These are phyloP conservation scores for Trypanosoma cruzi DNA, from an alignment of 208 protist species.

Conservation along the genomic window DNA sequence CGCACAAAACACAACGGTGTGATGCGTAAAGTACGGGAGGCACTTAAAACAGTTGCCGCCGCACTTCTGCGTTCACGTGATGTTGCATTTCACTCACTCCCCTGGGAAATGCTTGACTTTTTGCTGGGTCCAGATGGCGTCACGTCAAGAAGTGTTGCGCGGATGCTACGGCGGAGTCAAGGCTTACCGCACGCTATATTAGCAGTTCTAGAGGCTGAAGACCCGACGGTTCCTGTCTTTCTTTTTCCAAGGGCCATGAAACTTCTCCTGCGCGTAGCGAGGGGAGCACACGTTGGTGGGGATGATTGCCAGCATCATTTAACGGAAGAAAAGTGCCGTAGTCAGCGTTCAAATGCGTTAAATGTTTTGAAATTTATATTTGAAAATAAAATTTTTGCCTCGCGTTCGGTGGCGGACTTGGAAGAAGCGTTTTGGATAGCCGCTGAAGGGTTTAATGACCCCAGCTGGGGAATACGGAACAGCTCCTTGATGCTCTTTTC, in stretches of 20 bases:
- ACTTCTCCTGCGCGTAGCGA: conserved; percentile 49
- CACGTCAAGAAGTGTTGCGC: conserved; percentile 58
- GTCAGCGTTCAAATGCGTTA: conserved; percentile 87
- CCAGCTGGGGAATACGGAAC: conserved; percentile 90
- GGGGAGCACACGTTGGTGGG: background rate
- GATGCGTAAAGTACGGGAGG: conserved; percentile 76
- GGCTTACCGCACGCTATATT: conserved; percentile 86
- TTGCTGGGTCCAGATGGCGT: conserved; percentile 82
- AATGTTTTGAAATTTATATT: conserved; percentile 95
- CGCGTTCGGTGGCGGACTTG: conserved; percentile 58
- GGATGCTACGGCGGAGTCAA: conserved; percentile 91
- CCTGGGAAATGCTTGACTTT: conserved; percentile 62
- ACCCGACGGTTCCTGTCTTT: conserved; percentile 54
- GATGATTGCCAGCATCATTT: background rate
- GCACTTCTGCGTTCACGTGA: conserved; percentile 69
- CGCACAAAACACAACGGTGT: conserved; percentile 92
- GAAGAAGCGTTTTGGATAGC: conserved; percentile 85
- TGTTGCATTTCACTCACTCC: conserved; percentile 51
- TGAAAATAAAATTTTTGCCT: conserved; percentile 81
- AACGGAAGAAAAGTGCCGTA: conserved; percentile 34
- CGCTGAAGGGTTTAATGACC: conserved; percentile 77
- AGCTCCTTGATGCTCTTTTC: conserved; percentile 93
- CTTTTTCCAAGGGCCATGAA: conserved; percentile 80
- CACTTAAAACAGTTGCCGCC: conserved; percentile 52
- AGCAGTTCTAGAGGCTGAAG: conserved; percentile 84